Evolutionary conservation across 108 stramenopile genomes (phyloP), one percentile per base, ranked within the genome.

Genomic region (Fistulifera pelliculosa): DNA sequence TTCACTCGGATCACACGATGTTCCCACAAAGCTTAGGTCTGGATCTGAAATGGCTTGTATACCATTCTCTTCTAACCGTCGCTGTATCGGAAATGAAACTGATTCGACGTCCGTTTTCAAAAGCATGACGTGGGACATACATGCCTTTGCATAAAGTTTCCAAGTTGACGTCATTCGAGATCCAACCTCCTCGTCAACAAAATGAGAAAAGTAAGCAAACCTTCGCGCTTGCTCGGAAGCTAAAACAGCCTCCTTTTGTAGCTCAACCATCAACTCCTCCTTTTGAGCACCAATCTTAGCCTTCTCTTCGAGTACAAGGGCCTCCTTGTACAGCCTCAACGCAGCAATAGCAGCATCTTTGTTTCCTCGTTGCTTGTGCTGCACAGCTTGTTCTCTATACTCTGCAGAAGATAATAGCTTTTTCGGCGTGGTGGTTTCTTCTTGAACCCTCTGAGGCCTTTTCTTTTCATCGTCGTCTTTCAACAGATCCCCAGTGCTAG

Each of bases 381-480:
- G 3, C 44, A 21, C 44, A 45, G 17, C 44, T 21, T 45, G 44
- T 45, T 45, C 44, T 45, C 44, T 17, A 5, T 45, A 45, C 56
- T 53, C 66, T 72, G 56, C 56, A 58, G 12, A 66, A 25, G 39
- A 58, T 44, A 14, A 72, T 38, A 27, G 66, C 17, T 8, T 54
- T 41, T 13, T 64, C 48, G 15, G 64, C 71, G 25, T 65, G 64
- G 13, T 60, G 45, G 0, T 54, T 55, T 26, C 66, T 55, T 24
- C 62, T 66, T 27, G 38, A 50, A 42, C 61, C 64, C 53, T 60
- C 61, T 27, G 65, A 31, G 43, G 58, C 58, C 45, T 62, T 31
- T 19, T 52, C 71, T 51, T 72, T 61, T 26, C 41, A 50, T 53
- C 56, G 50, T 7, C 65, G 27, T 31, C 66, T 65, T 25, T 28